These are phyloP conservation scores for Heliocybe sulcata DNA, from an alignment of 1,284 basidiomycete species.

Conservation along the genomic window DNA sequence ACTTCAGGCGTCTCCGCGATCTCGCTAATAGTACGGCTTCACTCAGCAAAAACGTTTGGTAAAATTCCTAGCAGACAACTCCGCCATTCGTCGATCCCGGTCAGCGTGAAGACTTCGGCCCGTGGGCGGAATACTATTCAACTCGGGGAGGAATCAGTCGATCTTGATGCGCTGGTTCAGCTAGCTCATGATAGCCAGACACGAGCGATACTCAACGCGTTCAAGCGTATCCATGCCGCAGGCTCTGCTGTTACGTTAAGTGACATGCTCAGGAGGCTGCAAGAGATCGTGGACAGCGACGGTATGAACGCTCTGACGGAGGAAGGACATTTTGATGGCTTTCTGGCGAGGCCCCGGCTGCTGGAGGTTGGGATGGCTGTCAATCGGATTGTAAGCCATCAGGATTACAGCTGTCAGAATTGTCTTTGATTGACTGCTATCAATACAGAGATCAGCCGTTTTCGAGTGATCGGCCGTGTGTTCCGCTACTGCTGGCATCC, in stretches of 20 bases:
- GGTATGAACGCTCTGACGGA: slow-evolving; percentile 9
- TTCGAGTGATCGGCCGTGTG: too few species aligned
- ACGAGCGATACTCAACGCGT: slow-evolving; percentile 11
- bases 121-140: slow-evolving; percentile 11
- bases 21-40: neutral
- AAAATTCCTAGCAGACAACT: slow-evolving; percentile 5
- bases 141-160: slow-evolving; percentile 8
- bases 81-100: slow-evolving; percentile 6
- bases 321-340: slow-evolving; percentile 12
- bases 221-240: slow-evolving; percentile 5
- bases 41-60: slow-evolving; percentile 7
- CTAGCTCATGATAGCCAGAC: slow-evolving; percentile 16
- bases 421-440: too few species aligned
- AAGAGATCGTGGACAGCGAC: neutral
- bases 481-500: too few species aligned
- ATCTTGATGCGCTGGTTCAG: slow-evolving; percentile 12
- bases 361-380: slow-evolving; percentile 17
- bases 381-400: slow-evolving; percentile 13
- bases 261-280: slow-evolving; percentile 1
- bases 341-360: slow-evolving; percentile 12
- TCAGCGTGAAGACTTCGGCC: slow-evolving; percentile 7
- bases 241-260: neutral
- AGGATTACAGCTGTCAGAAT: too few species aligned
- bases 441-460: too few species aligned
- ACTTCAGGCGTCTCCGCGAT: neutral